Evolutionary conservation across 352 stramenopile genomes (phyloP), one percentile per base, ranked within the genome.

Genomic region (Lagenidium sp.): DNA sequence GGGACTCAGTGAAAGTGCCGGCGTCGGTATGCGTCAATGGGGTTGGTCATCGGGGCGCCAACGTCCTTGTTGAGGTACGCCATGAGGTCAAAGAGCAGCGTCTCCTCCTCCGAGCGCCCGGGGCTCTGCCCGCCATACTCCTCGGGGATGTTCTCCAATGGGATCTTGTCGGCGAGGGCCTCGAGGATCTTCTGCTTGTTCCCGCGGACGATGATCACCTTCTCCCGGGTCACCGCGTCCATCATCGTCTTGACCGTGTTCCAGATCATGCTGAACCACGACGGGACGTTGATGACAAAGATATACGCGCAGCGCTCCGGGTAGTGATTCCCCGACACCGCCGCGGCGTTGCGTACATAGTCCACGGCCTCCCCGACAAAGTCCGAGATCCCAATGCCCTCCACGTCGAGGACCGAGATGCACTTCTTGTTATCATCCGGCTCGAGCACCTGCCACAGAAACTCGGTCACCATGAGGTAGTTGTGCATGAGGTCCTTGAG

Each of bases 251-350:
- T 92, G 37, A 97, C 78, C 11, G 92, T 71, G 57, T 95, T 96
- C 72, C 92, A 98, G 36, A 97, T 70, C 34, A 84, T 73, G 44
- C 78, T 84, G 57, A 98, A 97, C 93, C 93, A 98, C 34, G 71
- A 90, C 12, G 93, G 93, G 25, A 95, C 85, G 63, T 98, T 98
- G 47, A 98, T 84, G 23, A 98, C 68, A 19, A 97, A 85, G 39
- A 96, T 98, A 53, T 92, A 95, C 46, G 92, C 82, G 29, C 82
- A 95, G 16, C 93, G 75, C 56, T 96, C 82, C 1, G 93, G 93
- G 59, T 96, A 98, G 60, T 98, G 88, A 35, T 76, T 76, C 22
- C 85, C 85, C 32, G 94, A 96, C 24, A 95, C 61, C 0, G 57
- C 62, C 4, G 78, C 60, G 4, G 72, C 68, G 44, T 86, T 85